Conservation (phyloP, 441 rosid genomes). For the Dalechampia spathulata region DNA sequence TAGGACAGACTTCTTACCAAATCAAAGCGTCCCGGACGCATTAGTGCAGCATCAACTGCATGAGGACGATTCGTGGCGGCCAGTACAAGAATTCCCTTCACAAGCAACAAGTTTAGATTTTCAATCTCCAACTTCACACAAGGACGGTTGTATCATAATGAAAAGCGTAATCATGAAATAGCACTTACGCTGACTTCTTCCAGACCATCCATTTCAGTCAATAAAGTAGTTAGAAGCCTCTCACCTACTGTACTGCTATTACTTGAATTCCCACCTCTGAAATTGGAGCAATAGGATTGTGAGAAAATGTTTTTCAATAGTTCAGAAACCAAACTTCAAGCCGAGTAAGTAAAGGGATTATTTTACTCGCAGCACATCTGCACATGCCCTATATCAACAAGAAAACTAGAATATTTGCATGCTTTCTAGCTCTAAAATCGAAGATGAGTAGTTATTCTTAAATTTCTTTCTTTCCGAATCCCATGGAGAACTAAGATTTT, state of each 20-base stretch:
- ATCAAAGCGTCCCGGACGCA: conserved; percentile 95
- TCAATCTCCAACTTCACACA: conserved; percentile 1
- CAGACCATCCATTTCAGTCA: conserved; percentile 95
- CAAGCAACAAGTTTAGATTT: conserved; percentile 1
- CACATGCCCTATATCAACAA: too few species aligned
- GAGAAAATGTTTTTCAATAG: too few species aligned
- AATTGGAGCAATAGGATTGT: conserved; percentile 11
- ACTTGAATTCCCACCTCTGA: conserved; percentile 68
- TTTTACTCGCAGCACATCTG: not conserved
- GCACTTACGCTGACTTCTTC: conserved; percentile 67
- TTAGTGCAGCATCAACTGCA: conserved; percentile 86
- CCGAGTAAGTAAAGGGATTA: not conserved
- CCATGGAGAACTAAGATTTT: too few species aligned
- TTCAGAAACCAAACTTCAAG: too few species aligned
- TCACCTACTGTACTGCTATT: conserved; percentile 64
- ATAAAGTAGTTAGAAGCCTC: conserved; percentile 83
- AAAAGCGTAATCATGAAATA: too few species aligned
- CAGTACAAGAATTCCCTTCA: conserved; percentile 80
- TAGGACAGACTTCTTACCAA: conserved; percentile 37
- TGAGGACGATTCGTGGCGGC: conserved; percentile 90
- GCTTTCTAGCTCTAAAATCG: too few species aligned
- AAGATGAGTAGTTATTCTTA: too few species aligned
- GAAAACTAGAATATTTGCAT: too few species aligned
- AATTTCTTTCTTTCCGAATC: too few species aligned
- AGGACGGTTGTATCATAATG: not conserved